Evolutionary conservation across 2,329 filamentous ascomycete species (phyloP).

Genomic region (Fusarium sp.): DNA sequence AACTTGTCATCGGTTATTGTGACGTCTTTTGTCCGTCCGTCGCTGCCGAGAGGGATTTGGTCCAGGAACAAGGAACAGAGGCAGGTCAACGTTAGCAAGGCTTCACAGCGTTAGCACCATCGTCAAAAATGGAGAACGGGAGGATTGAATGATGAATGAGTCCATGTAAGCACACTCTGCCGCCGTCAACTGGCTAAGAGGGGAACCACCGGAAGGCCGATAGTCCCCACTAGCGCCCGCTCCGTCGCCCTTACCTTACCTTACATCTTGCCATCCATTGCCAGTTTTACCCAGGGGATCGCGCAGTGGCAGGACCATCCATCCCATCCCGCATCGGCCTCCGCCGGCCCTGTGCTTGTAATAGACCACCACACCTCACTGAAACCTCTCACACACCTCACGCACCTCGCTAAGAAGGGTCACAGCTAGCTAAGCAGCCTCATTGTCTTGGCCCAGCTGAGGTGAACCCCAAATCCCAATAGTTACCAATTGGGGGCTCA

Average conservation of each 20-base stretch:
- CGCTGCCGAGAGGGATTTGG: conserved; percentile 12
- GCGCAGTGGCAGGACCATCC: conserved; percentile 1
- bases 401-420: conserved; percentile 14
- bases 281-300: conserved; percentile 7
- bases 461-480: not conserved
- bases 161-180: conserved; percentile 16
- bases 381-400: conserved; percentile 10
- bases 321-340: not conserved
- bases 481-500: not conserved
- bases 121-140: conserved; percentile 10
- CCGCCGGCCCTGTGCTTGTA: not conserved
- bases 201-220: not conserved
- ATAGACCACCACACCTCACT: not conserved
- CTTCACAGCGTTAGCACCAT: conserved; percentile 4
- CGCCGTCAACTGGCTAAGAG: conserved; percentile 27
- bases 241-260: not conserved
- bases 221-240: conserved; percentile 10
- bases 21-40: conserved; percentile 1
- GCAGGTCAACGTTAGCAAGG: conserved; percentile 16
- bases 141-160: not conserved
- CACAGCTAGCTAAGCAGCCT: conserved; percentile 23
- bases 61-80: conserved; percentile 18
- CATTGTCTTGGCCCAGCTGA: conserved; percentile 27
- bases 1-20: not conserved
- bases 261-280: conserved; percentile 1